Conservation (phyloP, 2,329 filamentous ascomycete genomes). For the Trichoderma sp. region DNA sequence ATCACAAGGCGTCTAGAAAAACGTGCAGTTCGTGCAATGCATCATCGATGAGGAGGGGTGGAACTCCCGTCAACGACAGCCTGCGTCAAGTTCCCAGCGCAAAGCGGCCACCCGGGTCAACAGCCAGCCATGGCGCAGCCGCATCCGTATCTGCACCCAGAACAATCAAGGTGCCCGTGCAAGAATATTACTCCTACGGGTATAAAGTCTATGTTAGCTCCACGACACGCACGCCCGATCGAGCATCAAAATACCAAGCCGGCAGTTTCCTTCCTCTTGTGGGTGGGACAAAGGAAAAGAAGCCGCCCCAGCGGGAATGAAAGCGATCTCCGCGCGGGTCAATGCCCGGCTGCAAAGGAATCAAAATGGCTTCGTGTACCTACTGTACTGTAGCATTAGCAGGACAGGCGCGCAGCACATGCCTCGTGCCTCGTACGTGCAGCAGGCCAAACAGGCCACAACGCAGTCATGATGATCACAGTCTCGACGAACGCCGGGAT, state of each 20-base stretch:
- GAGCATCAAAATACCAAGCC: slow-evolving; percentile 4
- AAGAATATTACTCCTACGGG: slow-evolving; percentile 18
- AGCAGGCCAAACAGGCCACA: not conserved
- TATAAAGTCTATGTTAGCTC: slow-evolving; percentile 5
- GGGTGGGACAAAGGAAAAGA: slow-evolving; percentile 2
- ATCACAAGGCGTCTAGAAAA: not conserved
- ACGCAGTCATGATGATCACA: slow-evolving; percentile 5
- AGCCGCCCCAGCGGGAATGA: not conserved
- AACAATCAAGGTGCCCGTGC: not conserved
- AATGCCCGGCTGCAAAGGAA: not conserved
- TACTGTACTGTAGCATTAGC: not conserved
- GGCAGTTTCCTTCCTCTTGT: not conserved
- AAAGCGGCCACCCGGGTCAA: not conserved
- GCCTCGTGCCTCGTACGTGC: not conserved
- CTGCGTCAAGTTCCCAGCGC: not conserved
- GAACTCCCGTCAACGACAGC: not conserved
- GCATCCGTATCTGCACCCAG: slow-evolving; percentile 11
- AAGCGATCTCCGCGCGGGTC: slow-evolving; percentile 3
- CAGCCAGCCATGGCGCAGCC: not conserved
- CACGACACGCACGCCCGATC: slow-evolving; percentile 11
- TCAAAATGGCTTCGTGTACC: not conserved
- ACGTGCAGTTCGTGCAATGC: not conserved
- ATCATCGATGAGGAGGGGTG: not conserved
- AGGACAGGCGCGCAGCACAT: no score
- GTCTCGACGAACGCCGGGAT: not conserved